phyloP scores from a whole-genome alignment of 2,329 filamentous ascomycete species.

The Aspergillus carbonarius region DNA sequence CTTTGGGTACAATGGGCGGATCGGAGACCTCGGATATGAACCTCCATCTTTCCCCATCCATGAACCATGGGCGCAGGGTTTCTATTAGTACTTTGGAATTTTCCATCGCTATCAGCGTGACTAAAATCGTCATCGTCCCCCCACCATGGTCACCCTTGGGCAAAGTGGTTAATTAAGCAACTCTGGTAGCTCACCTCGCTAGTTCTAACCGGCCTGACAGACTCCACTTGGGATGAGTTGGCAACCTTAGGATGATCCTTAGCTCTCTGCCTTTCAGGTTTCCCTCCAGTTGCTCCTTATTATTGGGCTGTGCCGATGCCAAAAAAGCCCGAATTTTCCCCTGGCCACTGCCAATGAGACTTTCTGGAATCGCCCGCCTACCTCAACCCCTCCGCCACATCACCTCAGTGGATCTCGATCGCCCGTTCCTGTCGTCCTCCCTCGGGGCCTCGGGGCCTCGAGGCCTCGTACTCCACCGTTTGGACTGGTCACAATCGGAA shows the following conservation, averaged over 20 bases:
- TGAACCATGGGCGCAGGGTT: constrained; percentile 2
- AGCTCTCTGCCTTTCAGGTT: constrained; percentile 1
- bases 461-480: constrained; percentile 16
- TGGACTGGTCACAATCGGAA: constrained; percentile 19
- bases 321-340: constrained; percentile 10
- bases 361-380: constrained; percentile 9
- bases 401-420: constrained; percentile 13
- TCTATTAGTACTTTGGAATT: background rate
- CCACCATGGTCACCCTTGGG: constrained; percentile 4
- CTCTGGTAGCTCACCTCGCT: constrained; percentile 5
- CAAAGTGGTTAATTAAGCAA: constrained; percentile 4
- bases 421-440: constrained; percentile 10
- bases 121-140: background rate
- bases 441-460: background rate
- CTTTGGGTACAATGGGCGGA: background rate
- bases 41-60: background rate
- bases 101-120: background rate
- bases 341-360: constrained; percentile 17
- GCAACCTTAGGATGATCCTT: constrained; percentile 18
- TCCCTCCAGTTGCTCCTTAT: constrained; percentile 7
- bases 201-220: constrained; percentile 9
- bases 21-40: background rate
- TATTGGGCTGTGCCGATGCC: constrained; percentile 16
- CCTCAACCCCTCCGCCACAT: constrained; percentile 10
- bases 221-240: constrained; percentile 22